These are phyloP conservation scores for Chalciporus sphaerocephalus DNA, from an alignment of 768 basidiomycete species.

Conservation along the genomic window DNA sequence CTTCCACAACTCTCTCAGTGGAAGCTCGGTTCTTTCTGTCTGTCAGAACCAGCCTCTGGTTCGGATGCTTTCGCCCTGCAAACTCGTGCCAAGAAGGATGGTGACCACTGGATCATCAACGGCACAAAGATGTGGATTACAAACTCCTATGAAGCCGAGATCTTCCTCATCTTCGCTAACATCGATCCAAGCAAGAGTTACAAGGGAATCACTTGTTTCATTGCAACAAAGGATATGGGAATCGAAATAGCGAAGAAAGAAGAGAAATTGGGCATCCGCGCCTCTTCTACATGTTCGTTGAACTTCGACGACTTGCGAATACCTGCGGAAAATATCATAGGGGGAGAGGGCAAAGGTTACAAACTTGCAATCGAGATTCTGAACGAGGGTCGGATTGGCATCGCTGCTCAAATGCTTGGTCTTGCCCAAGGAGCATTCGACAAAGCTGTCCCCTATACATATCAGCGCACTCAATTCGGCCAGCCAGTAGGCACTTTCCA, in stretches of 20 bases:
- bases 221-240: conserved; percentile 95
- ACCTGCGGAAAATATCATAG: conserved; percentile 84
- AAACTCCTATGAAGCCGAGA: conserved; percentile 87
- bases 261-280: conserved; percentile 94
- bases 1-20: conserved; percentile 75
- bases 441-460: conserved; percentile 92
- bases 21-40: conserved; percentile 93
- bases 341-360: conserved; percentile 89
- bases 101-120: conserved; percentile 80
- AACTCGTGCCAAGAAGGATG: conserved; percentile 85
- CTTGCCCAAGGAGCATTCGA: conserved; percentile 97
- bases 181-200: conserved; percentile 92
- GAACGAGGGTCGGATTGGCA: conserved; percentile 96
- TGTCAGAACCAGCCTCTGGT: conserved; percentile 89
- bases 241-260: conserved; percentile 98
- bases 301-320: conserved; percentile 91
- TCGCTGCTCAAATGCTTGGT: conserved; percentile 98
- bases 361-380: conserved; percentile 96
- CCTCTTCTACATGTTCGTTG: conserved; percentile 91
- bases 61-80: conserved; percentile 97
- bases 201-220: conserved; percentile 98
- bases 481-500: conserved; percentile 93
- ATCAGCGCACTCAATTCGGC: conserved; percentile 91
- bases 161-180: conserved; percentile 94
- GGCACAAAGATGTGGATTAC: conserved; percentile 99